Percentiles rank a stretch among this genome's conserved stretches.
Evolutionary conservation across 2,329 filamentous ascomycete species (phyloP).

Genomic region (Aspergillus proliferans): DNA sequence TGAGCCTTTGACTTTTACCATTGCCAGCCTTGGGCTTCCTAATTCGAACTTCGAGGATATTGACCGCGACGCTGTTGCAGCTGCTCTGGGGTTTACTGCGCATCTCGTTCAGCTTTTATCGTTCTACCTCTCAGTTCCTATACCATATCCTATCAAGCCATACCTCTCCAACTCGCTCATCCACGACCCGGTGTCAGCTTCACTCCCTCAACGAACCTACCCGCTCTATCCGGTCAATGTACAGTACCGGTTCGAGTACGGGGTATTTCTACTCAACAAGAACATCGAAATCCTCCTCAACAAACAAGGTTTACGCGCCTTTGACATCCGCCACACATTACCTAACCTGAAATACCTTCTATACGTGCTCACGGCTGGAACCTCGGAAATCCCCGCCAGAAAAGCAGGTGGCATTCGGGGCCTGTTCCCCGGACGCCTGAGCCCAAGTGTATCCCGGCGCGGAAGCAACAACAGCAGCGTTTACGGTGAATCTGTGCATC

Average conservation of each 20-base stretch:
- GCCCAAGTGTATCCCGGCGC: constrained; percentile 32
- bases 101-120: constrained; percentile 70
- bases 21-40: constrained; percentile 69
- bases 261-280: constrained; percentile 93
- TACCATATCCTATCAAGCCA: constrained; percentile 73
- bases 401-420: constrained; percentile 51
- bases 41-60: constrained; percentile 70
- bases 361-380: constrained; percentile 80
- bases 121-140: constrained; percentile 69
- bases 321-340: constrained; percentile 86
- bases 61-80: constrained; percentile 64
- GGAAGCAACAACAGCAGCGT: constrained; percentile 36
- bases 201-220: constrained; percentile 60
- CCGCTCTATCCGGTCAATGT: constrained; percentile 71
- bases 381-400: constrained; percentile 52
- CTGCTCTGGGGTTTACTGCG: constrained; percentile 73
- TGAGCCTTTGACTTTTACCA: constrained; percentile 71
- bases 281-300: constrained; percentile 69
- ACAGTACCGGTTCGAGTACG: constrained; percentile 91
- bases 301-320: constrained; percentile 65
- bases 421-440: constrained; percentile 33
- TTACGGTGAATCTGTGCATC: constrained; percentile 23
- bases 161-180: constrained; percentile 70
- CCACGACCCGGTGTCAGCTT: constrained; percentile 62
- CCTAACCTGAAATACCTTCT: constrained; percentile 91